A percentile compares a stretch with the other conserved stretches of the same genome.
Evolutionary conservation across 1,284 basidiomycete genomes (phyloP).

Genomic region (Grifola frondosa): DNA sequence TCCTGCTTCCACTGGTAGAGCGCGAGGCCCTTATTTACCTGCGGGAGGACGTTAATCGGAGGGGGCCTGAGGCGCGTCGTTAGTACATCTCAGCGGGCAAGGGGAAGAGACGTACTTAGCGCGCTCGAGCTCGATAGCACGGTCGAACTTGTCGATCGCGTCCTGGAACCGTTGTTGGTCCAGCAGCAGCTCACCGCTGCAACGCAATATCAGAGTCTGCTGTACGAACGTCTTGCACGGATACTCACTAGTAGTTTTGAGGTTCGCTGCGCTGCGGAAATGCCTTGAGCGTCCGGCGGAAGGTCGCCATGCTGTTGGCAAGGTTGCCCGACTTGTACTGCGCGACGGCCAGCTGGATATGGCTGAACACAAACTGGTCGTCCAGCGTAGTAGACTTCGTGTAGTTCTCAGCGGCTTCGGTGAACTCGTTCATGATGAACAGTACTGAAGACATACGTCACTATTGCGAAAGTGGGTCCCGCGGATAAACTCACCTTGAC

Average conservation of each 20-base stretch:
- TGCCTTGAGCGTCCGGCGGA: slow-evolving; percentile 76
- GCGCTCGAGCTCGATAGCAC: slow-evolving; percentile 88
- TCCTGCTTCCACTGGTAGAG: slow-evolving; percentile 98
- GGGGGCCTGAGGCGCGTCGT: slow-evolving; percentile 42
- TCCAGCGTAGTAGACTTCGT: slow-evolving; percentile 85
- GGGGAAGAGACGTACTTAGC: slow-evolving; percentile 49
- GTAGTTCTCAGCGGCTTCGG: slow-evolving; percentile 88
- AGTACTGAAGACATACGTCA: slow-evolving; percentile 58
- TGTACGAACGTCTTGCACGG: background rate
- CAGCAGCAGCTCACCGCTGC: slow-evolving; percentile 90
- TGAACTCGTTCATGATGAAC: slow-evolving; percentile 94
- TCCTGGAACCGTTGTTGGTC: slow-evolving; percentile 92
- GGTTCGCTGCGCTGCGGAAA: slow-evolving; percentile 88
- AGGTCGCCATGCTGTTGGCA: slow-evolving; percentile 84
- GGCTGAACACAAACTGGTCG: slow-evolving; percentile 86
- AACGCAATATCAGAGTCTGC: background rate
- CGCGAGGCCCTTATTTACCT: slow-evolving; percentile 97
- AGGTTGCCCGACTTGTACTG: slow-evolving; percentile 90
- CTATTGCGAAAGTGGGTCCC: background rate
- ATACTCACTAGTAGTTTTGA: slow-evolving; percentile 85
- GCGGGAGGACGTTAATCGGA: slow-evolving; percentile 82
- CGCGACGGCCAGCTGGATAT: slow-evolving; percentile 96
- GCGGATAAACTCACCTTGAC: slow-evolving; percentile 67
- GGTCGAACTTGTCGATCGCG: slow-evolving; percentile 94
- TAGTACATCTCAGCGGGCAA: background rate